Evolutionary conservation across 2,329 filamentous ascomycete species (phyloP).

Genomic region (Colletotrichum simmondsii): DNA sequence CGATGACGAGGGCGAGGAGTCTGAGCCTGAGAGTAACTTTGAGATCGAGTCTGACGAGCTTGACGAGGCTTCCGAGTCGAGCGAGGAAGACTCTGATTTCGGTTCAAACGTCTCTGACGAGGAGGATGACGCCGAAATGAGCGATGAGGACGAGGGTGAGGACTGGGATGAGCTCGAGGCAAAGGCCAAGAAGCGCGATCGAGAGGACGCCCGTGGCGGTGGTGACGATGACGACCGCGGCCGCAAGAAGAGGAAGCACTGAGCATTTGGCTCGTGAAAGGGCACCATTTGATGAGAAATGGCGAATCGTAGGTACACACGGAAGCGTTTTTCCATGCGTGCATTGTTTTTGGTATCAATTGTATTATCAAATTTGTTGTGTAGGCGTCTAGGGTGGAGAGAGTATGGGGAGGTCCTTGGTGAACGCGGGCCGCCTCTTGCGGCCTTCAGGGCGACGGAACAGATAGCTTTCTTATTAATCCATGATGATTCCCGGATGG

Average conservation of each 20-base stretch:
- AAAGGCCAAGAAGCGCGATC: conserved; percentile 88
- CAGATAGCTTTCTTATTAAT: conserved; percentile 30
- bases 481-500: not conserved
- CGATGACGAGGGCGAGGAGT: conserved; percentile 82
- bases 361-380: conserved; percentile 34
- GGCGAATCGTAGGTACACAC: not conserved
- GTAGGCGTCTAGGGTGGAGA: conserved; percentile 27
- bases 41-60: conserved; percentile 90
- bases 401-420: conserved; percentile 3
- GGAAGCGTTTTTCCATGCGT: not conserved
- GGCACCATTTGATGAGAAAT: not conserved
- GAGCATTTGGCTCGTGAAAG: not conserved
- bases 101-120: conserved; percentile 89
- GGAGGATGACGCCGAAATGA: conserved; percentile 80
- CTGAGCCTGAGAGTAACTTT: conserved; percentile 91
- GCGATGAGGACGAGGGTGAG: conserved; percentile 83
- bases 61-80: conserved; percentile 80
- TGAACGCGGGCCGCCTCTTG: not conserved
- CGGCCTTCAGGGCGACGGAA: conserved; percentile 3
- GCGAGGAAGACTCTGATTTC: conserved; percentile 90
- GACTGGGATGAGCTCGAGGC: conserved; percentile 96
- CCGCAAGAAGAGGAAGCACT: conserved; percentile 74
- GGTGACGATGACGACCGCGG: conserved; percentile 85
- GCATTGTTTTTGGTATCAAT: conserved; percentile 28
- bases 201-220: conserved; percentile 74